Conservation (phyloP, 192 early-diverging fungal genomes). For the Coemansia pectinata region DNA sequence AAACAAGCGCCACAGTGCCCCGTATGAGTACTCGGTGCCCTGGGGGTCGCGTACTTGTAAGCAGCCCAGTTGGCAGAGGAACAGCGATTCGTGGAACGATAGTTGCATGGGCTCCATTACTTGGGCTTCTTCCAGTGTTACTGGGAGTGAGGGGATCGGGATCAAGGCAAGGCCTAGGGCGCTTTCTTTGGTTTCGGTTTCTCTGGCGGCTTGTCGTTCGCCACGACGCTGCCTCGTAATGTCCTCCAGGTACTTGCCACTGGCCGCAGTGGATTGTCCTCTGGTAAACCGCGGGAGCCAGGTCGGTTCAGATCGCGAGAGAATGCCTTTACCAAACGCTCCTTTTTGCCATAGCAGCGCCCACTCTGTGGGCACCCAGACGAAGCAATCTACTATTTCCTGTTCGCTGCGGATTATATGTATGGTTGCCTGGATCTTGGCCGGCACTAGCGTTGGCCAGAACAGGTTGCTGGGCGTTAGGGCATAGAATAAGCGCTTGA, state of each 20-base stretch:
- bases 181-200: neutral
- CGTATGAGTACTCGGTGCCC: neutral
- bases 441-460: slow-evolving; percentile 23
- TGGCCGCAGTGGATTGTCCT: neutral
- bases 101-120: slow-evolving; percentile 69
- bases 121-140: slow-evolving; percentile 3
- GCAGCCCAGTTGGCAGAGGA: slow-evolving; percentile 62
- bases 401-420: slow-evolving; percentile 7
- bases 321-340: slow-evolving; percentile 72
- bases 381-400: slow-evolving; percentile 21
- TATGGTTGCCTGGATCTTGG: slow-evolving; percentile 12
- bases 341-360: slow-evolving; percentile 61
- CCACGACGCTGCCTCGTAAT: slow-evolving; percentile 30
- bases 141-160: slow-evolving; percentile 1
- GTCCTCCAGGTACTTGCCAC: slow-evolving; percentile 30
- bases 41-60: slow-evolving; percentile 50
- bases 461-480: slow-evolving; percentile 22
- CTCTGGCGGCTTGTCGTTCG: slow-evolving; percentile 12
- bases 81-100: slow-evolving; percentile 72
- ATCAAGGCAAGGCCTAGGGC: neutral
- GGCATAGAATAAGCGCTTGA: neutral
- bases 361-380: slow-evolving; percentile 26
- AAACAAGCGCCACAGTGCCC: slow-evolving; percentile 23
- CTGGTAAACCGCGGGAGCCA: slow-evolving; percentile 57
- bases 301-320: slow-evolving; percentile 79